Conservation (phyloP, 192 early-diverging fungal species). For the Coemansia aciculifera region DNA sequence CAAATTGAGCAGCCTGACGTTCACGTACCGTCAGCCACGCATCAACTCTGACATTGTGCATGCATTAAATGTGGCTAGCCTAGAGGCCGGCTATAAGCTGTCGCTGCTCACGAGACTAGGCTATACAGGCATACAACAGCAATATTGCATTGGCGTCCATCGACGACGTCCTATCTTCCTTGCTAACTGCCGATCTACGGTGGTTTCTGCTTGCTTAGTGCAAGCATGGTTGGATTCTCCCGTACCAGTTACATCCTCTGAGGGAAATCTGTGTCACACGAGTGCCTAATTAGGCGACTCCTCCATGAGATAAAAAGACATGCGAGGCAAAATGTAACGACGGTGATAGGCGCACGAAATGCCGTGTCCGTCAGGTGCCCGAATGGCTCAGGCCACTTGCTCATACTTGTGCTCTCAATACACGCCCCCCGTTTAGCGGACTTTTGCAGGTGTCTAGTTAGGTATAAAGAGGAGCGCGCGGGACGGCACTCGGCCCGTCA, state of each 20-base stretch:
- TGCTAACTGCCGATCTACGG: neutral
- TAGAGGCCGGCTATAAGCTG: neutral
- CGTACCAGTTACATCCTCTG: neutral
- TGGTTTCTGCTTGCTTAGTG: neutral
- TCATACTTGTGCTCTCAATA: neutral
- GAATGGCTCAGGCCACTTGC: neutral
- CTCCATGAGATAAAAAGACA: neutral
- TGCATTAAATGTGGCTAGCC: conserved; percentile 4
- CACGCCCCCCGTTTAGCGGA: neutral
- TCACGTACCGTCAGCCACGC: neutral
- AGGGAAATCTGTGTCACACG: neutral
- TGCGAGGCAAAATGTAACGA: neutral
- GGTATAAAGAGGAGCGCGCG: neutral
- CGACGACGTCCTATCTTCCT: too few relatives aligned
- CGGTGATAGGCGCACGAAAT: neutral
- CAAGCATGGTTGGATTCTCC: conserved; percentile 1
- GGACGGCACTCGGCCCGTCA: neutral
- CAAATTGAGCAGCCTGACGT: conserved; percentile 10
- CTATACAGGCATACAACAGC: neutral
- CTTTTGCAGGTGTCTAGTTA: neutral
- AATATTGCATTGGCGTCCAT: neutral
- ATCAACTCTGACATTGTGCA: neutral
- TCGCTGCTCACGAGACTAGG: neutral
- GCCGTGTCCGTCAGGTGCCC: neutral
- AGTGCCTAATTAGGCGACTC: neutral